Base-by-base conservation (phyloP, 768 basidiomycete genomes). In the Lactarius tabidus region DNA sequence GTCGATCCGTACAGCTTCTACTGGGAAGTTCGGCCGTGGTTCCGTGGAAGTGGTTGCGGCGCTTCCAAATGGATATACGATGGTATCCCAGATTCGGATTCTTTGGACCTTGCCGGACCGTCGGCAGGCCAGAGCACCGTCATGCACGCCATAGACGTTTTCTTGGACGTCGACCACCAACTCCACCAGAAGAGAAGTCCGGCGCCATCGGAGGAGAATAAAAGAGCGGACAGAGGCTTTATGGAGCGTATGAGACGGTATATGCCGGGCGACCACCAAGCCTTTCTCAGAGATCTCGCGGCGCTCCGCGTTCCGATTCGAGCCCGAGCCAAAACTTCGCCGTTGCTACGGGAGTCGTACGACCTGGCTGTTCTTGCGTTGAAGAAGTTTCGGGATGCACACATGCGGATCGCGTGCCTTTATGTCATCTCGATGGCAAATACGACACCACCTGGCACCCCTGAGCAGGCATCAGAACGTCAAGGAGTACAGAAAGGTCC, bases 121-220 rank as follows among this genome's bases (percentile, higher is more conserved):
- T 94, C 91, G 12, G 96, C 94, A 1, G 96, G 96, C 2, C 96
- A 99, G 78, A 94, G 91, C 75, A 89, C 88, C 58, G 83, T 95
- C 62, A 93, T 99, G 80, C 92, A 88, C 70, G 88, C 91, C 10
- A 78, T 92, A 28, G 91, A 92, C 73, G 77, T 95, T 75, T 92
- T 93, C 80, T 83, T 93, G 56, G 91, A 93, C 66, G 88, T 97
- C 74, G 88, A 98, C 76, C 90, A 93, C 77, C 89, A 88, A 68
- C 87, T 94, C 72, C 81, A 84, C 51, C 81, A 88, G 66, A 81
- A 85, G 74, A 81, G 88, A 71, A 77, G 84, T 76, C 90, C 89
- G 67, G 77, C 84, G 28, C 82, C 93, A 60, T 86, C 91, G 60
- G 75, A 81, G 55, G 75, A 79, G 63, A 85, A 91, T 74, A 86